phyloP scores from a whole-genome alignment of 1,139 yeast species.

The Pichia sp. region DNA sequence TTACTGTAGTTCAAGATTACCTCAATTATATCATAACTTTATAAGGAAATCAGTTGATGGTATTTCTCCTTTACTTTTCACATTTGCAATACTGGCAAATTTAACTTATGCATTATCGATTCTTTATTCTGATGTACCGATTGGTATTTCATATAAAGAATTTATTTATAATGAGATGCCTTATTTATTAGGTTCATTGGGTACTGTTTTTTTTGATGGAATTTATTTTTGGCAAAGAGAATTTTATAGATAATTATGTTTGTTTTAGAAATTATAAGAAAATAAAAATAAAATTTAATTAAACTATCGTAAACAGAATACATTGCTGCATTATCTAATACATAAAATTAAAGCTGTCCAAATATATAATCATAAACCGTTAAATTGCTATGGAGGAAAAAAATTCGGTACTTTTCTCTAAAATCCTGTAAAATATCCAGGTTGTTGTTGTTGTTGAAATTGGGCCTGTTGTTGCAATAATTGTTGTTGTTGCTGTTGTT shows the following conservation, averaged over 20 bases:
- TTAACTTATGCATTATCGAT: constrained; percentile 72
- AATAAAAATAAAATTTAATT: too few relatives aligned
- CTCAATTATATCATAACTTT: constrained; percentile 77
- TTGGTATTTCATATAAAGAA: constrained; percentile 33
- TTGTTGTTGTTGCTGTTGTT: constrained; percentile 16
- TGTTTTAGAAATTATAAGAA: too few relatives aligned
- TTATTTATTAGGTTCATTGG: constrained; percentile 78
- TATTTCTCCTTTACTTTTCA: constrained; percentile 71
- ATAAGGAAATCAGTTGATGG: constrained; percentile 81
- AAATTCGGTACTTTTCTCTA: not conserved
- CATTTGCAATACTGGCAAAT: constrained; percentile 75
- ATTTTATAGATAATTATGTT: constrained; percentile 18
- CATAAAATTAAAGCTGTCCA: too few relatives aligned
- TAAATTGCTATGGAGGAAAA: too few relatives aligned
- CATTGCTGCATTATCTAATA: too few relatives aligned
- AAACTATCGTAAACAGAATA: too few relatives aligned
- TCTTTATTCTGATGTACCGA: constrained; percentile 25
- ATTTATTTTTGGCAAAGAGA: constrained; percentile 64
- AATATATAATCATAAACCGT: too few relatives aligned
- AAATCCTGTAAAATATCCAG: constrained; percentile 21
- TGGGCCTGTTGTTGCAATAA: constrained; percentile 13
- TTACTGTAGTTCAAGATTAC: constrained; percentile 73
- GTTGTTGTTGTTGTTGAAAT: constrained; percentile 16
- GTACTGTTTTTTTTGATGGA: constrained; percentile 75
- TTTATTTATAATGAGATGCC: constrained; percentile 72